Base-by-base conservation (phyloP, 441 rosid genomes). In the Gossypium gossypioides region DNA sequence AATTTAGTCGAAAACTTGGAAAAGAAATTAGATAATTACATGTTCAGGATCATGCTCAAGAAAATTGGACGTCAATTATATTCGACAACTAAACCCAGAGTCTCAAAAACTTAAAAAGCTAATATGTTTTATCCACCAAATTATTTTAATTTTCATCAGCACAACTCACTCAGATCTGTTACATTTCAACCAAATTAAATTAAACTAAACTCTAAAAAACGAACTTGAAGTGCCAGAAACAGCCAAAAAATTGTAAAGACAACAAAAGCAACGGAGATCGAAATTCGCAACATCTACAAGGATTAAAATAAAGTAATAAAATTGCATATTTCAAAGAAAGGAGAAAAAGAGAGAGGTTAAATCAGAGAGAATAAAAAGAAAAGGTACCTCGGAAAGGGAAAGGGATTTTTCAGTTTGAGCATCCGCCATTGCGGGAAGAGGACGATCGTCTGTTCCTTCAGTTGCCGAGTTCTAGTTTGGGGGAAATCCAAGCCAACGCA, bases 301-400 rank as follows among this genome's bases (percentile, higher is more conserved):
- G 42, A 51, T 68, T 3, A n/a, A 48, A 27, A 50, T 15, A 51
- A 50, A 61, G 48, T 16, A 37, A 46, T 62, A 18, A 13, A 48
- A 50, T n/a, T 25, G 15, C 44, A 7, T 34, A 34, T 48, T 34
- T 69, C 50, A 13, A 54, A 32, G 9, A 52, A 32, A 54, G 32
- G 72, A 7, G 42, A 34, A 56, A 69, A 19, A 16, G 8, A 3
- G 3, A 3, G 32, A 68, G 7, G 29, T 2, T 27, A 51, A 10
- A 18, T 19, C 12, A 60, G 57, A 34, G 18, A n/a, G 18, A 18
- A 72, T 1, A 57, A 22, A 37, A 48, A 22, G 37, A 48, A 50
- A 34, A 34, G 42, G 48, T 48, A 93, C 98, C 92, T 91, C 95
- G 3, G 88, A 79, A 16, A 93, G 85, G 57, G 97, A 74, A 0